phyloP scores from a whole-genome alignment of 2,329 filamentous ascomycete species.

The Epichloe sylvatica region DNA sequence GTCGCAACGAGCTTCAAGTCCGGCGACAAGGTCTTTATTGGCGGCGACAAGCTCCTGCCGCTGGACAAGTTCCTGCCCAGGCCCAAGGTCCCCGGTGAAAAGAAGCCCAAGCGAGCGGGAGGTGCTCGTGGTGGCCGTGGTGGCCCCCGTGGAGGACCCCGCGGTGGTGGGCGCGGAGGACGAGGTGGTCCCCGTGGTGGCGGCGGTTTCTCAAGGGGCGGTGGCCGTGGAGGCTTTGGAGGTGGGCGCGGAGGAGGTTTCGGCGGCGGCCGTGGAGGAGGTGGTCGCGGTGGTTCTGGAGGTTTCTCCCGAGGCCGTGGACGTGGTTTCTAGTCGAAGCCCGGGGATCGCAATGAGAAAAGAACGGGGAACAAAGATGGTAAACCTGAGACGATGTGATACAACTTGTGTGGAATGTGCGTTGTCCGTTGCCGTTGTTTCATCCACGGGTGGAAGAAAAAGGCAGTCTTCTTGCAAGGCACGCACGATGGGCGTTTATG shows the following conservation, averaged over 20 bases:
- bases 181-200: slow-evolving; percentile 12
- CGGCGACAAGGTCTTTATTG: slow-evolving; percentile 96
- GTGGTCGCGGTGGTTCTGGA: slow-evolving; percentile 13
- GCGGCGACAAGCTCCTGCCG: slow-evolving; percentile 83
- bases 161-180: slow-evolving; percentile 8
- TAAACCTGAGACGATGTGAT: not conserved
- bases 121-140: slow-evolving; percentile 22
- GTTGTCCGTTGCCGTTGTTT: not conserved
- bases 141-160: slow-evolving; percentile 12
- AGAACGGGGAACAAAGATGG: not conserved
- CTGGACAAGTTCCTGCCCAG: slow-evolving; percentile 94
- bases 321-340: slow-evolving; percentile 19
- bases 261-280: slow-evolving; percentile 11
- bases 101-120: slow-evolving; percentile 47
- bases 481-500: slow-evolving; percentile 6
- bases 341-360: slow-evolving; percentile 10
- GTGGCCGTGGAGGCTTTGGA: slow-evolving; percentile 19
- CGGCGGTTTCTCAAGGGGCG: slow-evolving; percentile 20
- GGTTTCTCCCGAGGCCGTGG: slow-evolving; percentile 28
- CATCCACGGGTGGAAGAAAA: not conserved
- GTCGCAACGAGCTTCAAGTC: slow-evolving; percentile 87
- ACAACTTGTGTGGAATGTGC: not conserved
- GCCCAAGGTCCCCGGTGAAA: slow-evolving; percentile 62
- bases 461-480: not conserved
- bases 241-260: slow-evolving; percentile 1